These are phyloP conservation scores for Cytospora chrysosperma DNA, from an alignment of 2,329 filamentous ascomycete genomes.

Conservation along the genomic window DNA sequence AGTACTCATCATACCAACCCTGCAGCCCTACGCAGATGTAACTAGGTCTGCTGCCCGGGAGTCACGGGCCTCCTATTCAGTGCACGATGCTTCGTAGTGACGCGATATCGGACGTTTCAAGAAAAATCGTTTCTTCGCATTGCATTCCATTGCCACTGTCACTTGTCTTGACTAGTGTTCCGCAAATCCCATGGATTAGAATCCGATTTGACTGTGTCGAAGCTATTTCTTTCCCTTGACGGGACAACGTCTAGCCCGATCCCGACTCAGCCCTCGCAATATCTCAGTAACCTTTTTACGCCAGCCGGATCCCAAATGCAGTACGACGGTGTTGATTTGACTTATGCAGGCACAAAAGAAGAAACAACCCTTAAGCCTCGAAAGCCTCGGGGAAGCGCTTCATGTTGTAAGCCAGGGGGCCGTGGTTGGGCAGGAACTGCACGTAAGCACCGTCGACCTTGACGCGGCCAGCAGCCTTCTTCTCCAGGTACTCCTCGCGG, in stretches of 20 bases:
- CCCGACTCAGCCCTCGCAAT: conserved; percentile 20
- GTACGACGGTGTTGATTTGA: conserved; percentile 25
- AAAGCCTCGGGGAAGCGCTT: conserved; percentile 94
- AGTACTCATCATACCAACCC: not conserved
- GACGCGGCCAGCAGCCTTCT: conserved; percentile 90
- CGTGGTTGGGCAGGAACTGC: conserved; percentile 97
- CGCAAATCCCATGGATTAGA: conserved; percentile 19
- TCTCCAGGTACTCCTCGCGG: conserved; percentile 94
- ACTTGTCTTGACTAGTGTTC: not conserved
- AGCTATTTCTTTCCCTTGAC: conserved; percentile 19
- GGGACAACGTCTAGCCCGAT: conserved; percentile 16
- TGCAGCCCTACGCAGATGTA: not conserved
- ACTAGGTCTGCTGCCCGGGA: not conserved
- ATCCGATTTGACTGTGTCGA: conserved; percentile 24
- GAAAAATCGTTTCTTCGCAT: not conserved
- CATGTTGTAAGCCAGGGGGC: conserved; percentile 81
- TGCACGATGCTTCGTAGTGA: not conserved
- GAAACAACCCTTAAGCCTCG: conserved; percentile 46
- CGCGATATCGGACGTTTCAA: not conserved
- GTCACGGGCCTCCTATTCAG: conserved; percentile 4
- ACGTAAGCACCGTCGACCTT: conserved; percentile 99
- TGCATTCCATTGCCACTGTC: conserved; percentile 5
- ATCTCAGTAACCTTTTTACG: conserved; percentile 36
- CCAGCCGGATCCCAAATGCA: conserved; percentile 44
- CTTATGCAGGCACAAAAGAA: conserved; percentile 30